These are phyloP conservation scores for Piper longum DNA, from an alignment of 164 flowering plant genomes.

Conservation along the genomic window DNA sequence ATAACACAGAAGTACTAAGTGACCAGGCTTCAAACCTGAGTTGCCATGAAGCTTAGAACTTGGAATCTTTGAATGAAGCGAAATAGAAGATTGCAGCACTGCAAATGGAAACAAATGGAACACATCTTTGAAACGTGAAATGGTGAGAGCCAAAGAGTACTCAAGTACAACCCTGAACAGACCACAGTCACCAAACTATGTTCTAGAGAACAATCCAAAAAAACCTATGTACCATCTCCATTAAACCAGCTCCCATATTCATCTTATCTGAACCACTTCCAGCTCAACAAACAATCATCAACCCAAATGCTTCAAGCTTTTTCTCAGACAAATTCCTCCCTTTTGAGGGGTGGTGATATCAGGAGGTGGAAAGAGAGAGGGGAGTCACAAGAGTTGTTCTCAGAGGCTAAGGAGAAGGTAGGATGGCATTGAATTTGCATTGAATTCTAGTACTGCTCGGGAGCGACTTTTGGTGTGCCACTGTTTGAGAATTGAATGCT, in stretches of 20 bases:
- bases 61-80: background rate
- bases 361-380: conserved; percentile 3
- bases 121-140: background rate
- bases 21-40: background rate
- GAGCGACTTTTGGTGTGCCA: conserved; percentile 42
- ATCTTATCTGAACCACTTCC: background rate
- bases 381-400: conserved; percentile 9
- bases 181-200: too few relatives aligned
- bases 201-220: background rate
- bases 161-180: background rate
- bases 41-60: background rate
- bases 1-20: background rate
- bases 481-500: conserved; percentile 49
- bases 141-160: background rate
- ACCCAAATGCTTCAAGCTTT: background rate
- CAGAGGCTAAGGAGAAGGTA: conserved; percentile 14
- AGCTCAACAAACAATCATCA: background rate
- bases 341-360: background rate
- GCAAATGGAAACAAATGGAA: too few relatives aligned
- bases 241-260: background rate
- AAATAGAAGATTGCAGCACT: too few relatives aligned
- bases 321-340: background rate
- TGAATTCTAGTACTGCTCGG: conserved; percentile 26
- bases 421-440: conserved; percentile 19
- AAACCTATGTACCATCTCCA: background rate